phyloP scores from a whole-genome alignment of 2,329 filamentous ascomycete species.

The Colletotrichum australisinense region DNA sequence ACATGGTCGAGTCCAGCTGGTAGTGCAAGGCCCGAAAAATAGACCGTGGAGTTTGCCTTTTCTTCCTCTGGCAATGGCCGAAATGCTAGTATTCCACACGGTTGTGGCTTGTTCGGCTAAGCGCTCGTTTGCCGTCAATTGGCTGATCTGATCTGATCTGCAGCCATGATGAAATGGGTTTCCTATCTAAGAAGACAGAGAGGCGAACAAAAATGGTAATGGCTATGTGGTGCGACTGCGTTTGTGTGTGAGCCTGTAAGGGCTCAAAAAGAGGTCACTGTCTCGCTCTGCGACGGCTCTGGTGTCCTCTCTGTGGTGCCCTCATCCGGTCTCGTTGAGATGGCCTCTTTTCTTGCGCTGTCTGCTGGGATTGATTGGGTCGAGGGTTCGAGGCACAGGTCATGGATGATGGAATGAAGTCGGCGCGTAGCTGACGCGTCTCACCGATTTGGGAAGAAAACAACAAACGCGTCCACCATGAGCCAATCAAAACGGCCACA shows the following conservation, averaged over 20 bases:
- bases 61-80: conserved; percentile 22
- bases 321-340: conserved; percentile 5
- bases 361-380: conserved; percentile 23
- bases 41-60: conserved; percentile 13
- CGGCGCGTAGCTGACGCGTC: conserved; percentile 28
- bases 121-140: conserved; percentile 23
- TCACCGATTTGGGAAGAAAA: conserved; percentile 20
- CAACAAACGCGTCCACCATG: conserved; percentile 26
- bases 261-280: not conserved
- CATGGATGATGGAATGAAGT: conserved; percentile 32
- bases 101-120: conserved; percentile 28
- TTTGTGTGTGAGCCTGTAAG: not conserved
- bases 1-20: not conserved
- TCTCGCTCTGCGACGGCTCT: conserved; percentile 24
- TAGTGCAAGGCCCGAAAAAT: conserved; percentile 5
- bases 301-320: conserved; percentile 3
- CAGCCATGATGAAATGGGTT: conserved; percentile 18
- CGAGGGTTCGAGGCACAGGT: conserved; percentile 6
- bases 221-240: not conserved
- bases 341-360: conserved; percentile 24
- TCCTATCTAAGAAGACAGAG: conserved; percentile 13
- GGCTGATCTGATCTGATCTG: conserved; percentile 30
- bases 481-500: conserved; percentile 15
- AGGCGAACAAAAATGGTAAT: not conserved
- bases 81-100: conserved; percentile 1